These are phyloP conservation scores for Rutstroemia sp. DNA, from an alignment of 2,329 filamentous ascomycete genomes.

Conservation along the genomic window DNA sequence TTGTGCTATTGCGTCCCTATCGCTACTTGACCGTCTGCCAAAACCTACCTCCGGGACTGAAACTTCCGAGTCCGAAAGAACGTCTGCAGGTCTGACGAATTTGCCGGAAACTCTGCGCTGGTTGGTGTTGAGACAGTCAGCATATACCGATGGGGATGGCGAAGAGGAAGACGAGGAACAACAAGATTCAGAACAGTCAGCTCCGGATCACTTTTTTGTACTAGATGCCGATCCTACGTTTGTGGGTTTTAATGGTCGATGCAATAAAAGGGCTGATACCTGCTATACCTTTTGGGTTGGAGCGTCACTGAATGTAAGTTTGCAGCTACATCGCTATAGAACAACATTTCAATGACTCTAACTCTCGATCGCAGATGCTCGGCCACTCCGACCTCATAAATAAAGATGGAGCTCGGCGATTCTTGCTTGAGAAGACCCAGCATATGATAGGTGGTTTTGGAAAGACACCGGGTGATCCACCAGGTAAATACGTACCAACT, in stretches of 20 bases:
- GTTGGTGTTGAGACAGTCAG: constrained; percentile 58
- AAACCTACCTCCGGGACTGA: constrained; percentile 9
- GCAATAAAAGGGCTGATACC: constrained; percentile 88
- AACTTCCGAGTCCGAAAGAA: constrained; percentile 16
- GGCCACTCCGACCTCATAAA: constrained; percentile 51
- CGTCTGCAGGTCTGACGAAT: constrained; percentile 30
- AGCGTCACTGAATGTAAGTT: constrained; percentile 48
- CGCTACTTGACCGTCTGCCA: constrained; percentile 47
- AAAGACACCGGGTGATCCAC: constrained; percentile 60
- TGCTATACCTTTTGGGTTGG: constrained; percentile 94
- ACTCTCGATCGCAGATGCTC: constrained; percentile 42
- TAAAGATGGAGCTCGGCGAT: constrained; percentile 56
- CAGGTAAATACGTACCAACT: constrained; percentile 41
- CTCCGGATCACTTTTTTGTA: neutral
- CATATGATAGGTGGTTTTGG: constrained; percentile 78
- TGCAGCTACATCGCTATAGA: neutral
- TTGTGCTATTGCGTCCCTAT: constrained; percentile 73
- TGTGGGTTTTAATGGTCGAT: constrained; percentile 82
- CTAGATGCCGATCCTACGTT: constrained; percentile 21
- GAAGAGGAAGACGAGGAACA: constrained; percentile 31
- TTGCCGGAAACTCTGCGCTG: constrained; percentile 38
- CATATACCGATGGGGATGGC: constrained; percentile 43
- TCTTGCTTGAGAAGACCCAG: constrained; percentile 78
- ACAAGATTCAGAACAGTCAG: constrained; percentile 9
- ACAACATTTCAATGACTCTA: constrained; percentile 18